phyloP scores from a whole-genome alignment of 2,329 filamentous ascomycete species.

The Pseudogymnoascus sp. region DNA sequence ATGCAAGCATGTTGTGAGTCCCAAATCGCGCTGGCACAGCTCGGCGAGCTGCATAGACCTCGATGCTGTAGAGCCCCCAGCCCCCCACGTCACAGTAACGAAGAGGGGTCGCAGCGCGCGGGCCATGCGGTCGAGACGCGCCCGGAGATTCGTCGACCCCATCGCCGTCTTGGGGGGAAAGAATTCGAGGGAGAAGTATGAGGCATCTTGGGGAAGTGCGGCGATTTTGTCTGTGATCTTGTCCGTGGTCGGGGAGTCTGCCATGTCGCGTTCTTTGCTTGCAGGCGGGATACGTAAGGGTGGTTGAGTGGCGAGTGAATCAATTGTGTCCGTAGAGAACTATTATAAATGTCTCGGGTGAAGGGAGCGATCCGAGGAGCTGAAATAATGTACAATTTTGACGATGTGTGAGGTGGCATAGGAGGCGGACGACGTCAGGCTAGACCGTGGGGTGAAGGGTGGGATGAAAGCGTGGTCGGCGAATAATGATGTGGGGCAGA shows the following conservation, averaged over 20 bases:
- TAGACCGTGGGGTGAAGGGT: slow-evolving; percentile 2
- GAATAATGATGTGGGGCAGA: slow-evolving; percentile 8
- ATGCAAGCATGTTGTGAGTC: slow-evolving; percentile 89
- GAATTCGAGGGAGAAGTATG: slow-evolving; percentile 97
- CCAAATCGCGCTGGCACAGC: slow-evolving; percentile 85
- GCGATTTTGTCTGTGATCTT: slow-evolving; percentile 95
- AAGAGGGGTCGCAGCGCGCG: slow-evolving; percentile 85
- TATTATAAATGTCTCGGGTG: not conserved
- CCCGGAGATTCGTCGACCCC: slow-evolving; percentile 89
- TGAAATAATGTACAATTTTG: not conserved
- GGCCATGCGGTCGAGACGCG: slow-evolving; percentile 90
- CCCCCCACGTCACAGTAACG: slow-evolving; percentile 96
- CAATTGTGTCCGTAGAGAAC: not conserved
- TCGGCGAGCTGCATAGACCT: slow-evolving; percentile 94
- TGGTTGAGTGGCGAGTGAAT: not conserved
- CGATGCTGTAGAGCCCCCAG: slow-evolving; percentile 80
- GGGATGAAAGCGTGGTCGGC: slow-evolving; percentile 3
- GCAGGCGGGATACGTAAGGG: not conserved
- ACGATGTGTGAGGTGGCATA: slow-evolving; percentile 8
- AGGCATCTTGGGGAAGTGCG: slow-evolving; percentile 69
- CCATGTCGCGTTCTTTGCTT: not conserved
- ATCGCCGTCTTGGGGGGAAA: slow-evolving; percentile 97
- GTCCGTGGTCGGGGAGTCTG: slow-evolving; percentile 37
- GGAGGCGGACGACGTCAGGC: slow-evolving; percentile 1
- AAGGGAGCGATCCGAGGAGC: not conserved